A percentile compares a stretch with the other conserved stretches of the same genome.
Conservation (phyloP, 2,329 filamentous ascomycete species). For the Pestalotiopsis sp. region DNA sequence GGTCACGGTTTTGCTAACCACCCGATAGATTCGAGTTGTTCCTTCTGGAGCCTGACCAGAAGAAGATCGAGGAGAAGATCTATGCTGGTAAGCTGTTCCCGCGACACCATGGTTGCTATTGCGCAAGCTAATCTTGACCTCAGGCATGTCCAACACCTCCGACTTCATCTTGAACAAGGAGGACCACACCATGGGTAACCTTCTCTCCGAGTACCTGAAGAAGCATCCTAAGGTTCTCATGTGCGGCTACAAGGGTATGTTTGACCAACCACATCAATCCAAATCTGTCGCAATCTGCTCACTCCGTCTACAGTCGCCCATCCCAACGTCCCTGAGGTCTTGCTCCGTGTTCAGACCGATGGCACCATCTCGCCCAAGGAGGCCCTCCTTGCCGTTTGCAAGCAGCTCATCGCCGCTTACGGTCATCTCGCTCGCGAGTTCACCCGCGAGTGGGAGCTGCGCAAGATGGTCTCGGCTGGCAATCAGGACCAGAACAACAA, state of each 20-base stretch:
- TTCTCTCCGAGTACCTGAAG: constrained; percentile 84
- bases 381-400: constrained; percentile 78
- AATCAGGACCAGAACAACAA: constrained; percentile 47
- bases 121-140: constrained; percentile 7
- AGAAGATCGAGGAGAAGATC: constrained; percentile 86
- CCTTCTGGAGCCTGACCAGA: constrained; percentile 80
- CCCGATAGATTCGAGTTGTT: constrained; percentile 84
- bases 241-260: constrained; percentile 82
- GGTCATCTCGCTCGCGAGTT: constrained; percentile 83
- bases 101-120: not conserved
- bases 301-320: constrained; percentile 49
- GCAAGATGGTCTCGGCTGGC: constrained; percentile 77
- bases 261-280: constrained; percentile 36
- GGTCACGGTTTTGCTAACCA: constrained; percentile 22
- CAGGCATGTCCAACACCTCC: constrained; percentile 90
- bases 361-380: constrained; percentile 87
- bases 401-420: constrained; percentile 80
- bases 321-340: constrained; percentile 62
- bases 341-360: constrained; percentile 88
- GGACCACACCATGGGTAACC: constrained; percentile 92
- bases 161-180: constrained; percentile 97
- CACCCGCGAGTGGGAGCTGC: constrained; percentile 87
- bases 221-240: constrained; percentile 84
- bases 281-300: not conserved
- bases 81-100: constrained; percentile 75